Evolutionary conservation across 2,329 filamentous ascomycete genomes (phyloP).

Genomic region (Myriosclerotinia scirpicola): DNA sequence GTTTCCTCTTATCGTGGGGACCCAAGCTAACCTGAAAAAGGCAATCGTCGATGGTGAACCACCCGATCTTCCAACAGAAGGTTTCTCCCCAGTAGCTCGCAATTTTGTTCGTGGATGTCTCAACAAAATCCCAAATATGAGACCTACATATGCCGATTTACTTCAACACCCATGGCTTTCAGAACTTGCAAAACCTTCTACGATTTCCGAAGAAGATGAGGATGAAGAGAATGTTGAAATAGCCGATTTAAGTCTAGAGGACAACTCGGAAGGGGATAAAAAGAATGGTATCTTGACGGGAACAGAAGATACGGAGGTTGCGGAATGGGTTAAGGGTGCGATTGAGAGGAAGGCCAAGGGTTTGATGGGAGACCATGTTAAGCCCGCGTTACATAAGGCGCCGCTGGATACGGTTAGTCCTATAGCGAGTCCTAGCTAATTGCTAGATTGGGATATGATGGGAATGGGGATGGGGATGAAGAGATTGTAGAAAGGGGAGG

Average conservation of each 20-base stretch:
- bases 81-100: conserved; percentile 75
- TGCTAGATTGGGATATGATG: background rate
- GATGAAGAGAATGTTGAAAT: conserved; percentile 42
- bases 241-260: conserved; percentile 23
- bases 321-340: conserved; percentile 76
- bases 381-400: conserved; percentile 84
- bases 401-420: conserved; percentile 74
- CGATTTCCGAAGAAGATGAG: conserved; percentile 68
- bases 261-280: background rate
- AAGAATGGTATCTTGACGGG: conserved; percentile 26
- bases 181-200: conserved; percentile 71
- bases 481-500: background rate
- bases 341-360: conserved; percentile 66
- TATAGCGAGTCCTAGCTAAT: conserved; percentile 27
- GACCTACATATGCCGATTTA: conserved; percentile 92
- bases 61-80: conserved; percentile 75
- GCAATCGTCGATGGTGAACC: conserved; percentile 98
- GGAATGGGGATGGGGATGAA: no score
- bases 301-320: conserved; percentile 74
- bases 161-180: conserved; percentile 87
- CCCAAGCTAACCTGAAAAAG: conserved; percentile 49
- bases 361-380: conserved; percentile 52
- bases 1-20: background rate
- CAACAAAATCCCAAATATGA: conserved; percentile 86
- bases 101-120: conserved; percentile 89